Base-by-base conservation (phyloP, 768 basidiomycete species). In the Melanogaster broomeanus region DNA sequence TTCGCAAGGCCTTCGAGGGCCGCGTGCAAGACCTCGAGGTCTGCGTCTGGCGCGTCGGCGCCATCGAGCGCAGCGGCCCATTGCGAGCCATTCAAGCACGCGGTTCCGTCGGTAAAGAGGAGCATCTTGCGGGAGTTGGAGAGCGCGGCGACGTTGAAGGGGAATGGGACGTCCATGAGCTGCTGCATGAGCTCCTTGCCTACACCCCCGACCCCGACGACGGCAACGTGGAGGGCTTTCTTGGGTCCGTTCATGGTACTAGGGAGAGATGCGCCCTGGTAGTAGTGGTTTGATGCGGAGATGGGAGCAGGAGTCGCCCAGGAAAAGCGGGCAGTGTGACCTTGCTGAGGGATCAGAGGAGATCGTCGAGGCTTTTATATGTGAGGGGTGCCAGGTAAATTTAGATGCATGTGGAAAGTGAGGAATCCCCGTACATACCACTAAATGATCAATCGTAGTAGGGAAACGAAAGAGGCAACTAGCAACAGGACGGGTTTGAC, bases 171-270 rank as follows among this genome's bases (percentile, higher is more conserved):
- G 12, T 85, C 74, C 42, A 83, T 77, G 21, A 98, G 78, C 70
- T 98, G 97, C 37, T 78, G 70, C 67, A 98, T 77, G 61, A 98
- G 82, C 64, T 93, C 91, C 35, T 82, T 77, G 25, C 97, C 97
- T 22, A 99, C 97, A 46, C 96, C 88, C 3, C 97, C 97, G 28
- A 93, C 81, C 51, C 97, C 97, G 49, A 98, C 78, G 57, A 97
- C 78, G 39, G 92, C 92, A 47, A 98, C 83, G 11, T 68, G 57
- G 48, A 72, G 74, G 67, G 52, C 74, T 64, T 56, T 64, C 60
- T 61, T 61, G 21, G 21, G 44, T 28, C 18, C 28, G 42, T 42
- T 61, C 65, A 67, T 67, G 10, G 19, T 45, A n/a, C n/a, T n/a
- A 19, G 21, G 42, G 13, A 25, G 25, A 24, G 11, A 11, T 40